Base-by-base conservation (phyloP, 768 basidiomycete species). In the Tylopilus balloui region DNA sequence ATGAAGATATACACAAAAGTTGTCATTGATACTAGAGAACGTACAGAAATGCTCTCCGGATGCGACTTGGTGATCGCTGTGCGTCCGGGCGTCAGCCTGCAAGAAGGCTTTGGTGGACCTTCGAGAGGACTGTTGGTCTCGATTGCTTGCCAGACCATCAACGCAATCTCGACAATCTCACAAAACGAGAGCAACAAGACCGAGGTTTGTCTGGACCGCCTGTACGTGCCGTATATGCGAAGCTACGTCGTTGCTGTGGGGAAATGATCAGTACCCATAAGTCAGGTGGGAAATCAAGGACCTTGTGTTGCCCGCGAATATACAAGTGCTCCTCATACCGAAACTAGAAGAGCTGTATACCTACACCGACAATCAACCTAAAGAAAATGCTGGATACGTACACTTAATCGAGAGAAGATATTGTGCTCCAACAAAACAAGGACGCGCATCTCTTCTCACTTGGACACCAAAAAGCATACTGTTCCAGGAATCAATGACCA, bases 171-270 rank as follows among this genome's bases (percentile, higher is more conserved):
- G 7, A 24, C 42, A 19, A 65, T 55, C 40, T 66, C 67, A n/a
- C 60, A 55, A 6, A 54, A 14, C 0, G 37, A 14, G 14, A 67
- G 15, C 27, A 69, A 45, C 8, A 63, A 13, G 20, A n/a, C 0
- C 19, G 69, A 27, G 23, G 59, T 51, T 34, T 19, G 50, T 27
- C 36, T 59, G n/a, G 65, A 59, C 5, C 51, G 63, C 42, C 48
- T 51, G 52, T 67, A 67, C 63, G 69, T 56, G 5, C 67, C 66
- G 23, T 67, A 69, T 56, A 67, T 54, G 42, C 66, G 66, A 38
- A 67, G 62, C 25, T 59, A 57, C 66, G 69, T 69, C 14, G 60
- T 67, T 10, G 55, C 66, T 67, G 38, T 27, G 13, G 17, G 17
- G 15, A 43, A 21, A 37, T 19, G n/a, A 28, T 64, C n/a, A 62